Evolutionary conservation across 106 monocot genomes (phyloP), one percentile per base, ranked within the genome.

Genomic region (Dioscorea zingiberensis): DNA sequence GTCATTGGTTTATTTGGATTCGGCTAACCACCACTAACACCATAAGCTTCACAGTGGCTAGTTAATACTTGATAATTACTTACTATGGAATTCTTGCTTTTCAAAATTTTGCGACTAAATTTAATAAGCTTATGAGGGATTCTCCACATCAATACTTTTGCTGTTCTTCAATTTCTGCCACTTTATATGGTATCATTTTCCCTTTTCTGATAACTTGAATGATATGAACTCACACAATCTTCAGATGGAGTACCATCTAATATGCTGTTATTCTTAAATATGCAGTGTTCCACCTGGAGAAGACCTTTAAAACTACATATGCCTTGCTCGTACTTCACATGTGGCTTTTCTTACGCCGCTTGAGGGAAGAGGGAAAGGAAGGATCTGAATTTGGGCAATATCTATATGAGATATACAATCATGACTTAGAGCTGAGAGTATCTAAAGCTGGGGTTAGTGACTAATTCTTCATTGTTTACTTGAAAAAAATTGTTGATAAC

Each of bases 241-340:
- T 38, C 10, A 6, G 38, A 38, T 38, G 38, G 38, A 38, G 9
- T 38, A 38, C 10, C 10, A 38, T 38, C 38, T 38, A 6, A 38
- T 38, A 38, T 38, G 0, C 10, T 38, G 38, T 38, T 10, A 38
- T 38, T 38, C 38, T 38, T 38, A 38, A 38, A 38, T 10, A 38
- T 81, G 69, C 80, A 95, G 94, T 88, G 4, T 95, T 95, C 77
- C 82, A 81, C 38, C 79, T 95, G 91, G 94, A 95, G 81, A 95
- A 88, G 76, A 95, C 94, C 48, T 95, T 95, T 74, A 95, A 91
- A 70, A 95, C 94, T 16, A 91, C 94, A 70, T 95, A 88, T 72
- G 83, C 94, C 19, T 71, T 95, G 66, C 88, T 95, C 51, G 85
- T 95, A 47, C 91, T 95, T 70, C 94, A 95, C 75, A 88, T 88